A percentile compares a stretch with the other conserved stretches of the same genome.
These are phyloP conservation scores for Podaxis pistillaris DNA, from an alignment of 768 basidiomycete species.

Conservation along the genomic window DNA sequence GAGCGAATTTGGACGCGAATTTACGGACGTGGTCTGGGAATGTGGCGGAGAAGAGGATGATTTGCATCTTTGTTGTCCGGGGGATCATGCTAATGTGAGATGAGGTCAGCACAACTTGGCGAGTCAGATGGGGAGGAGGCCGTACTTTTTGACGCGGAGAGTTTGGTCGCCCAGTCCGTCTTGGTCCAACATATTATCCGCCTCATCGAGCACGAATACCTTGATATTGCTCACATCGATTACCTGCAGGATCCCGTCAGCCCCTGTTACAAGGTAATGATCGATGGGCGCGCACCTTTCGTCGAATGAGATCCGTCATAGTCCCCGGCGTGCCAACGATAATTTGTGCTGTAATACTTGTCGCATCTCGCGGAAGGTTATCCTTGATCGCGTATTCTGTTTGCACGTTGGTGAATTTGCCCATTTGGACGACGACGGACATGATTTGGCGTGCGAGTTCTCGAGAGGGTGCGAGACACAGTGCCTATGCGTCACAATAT, in stretches of 20 bases:
- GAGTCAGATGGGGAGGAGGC: constrained; percentile 5
- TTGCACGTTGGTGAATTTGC: constrained; percentile 90
- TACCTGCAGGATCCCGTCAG: constrained; percentile 31
- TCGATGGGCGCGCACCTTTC: constrained; percentile 37
- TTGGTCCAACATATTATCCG: constrained; percentile 98
- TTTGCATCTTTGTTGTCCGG: constrained; percentile 57
- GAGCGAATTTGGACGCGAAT: constrained; percentile 94
- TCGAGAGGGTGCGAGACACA: constrained; percentile 97
- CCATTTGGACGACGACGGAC: constrained; percentile 91
- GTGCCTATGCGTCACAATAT: constrained; percentile 50
- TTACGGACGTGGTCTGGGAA: constrained; percentile 91
- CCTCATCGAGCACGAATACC: constrained; percentile 96
- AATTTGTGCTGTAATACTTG: constrained; percentile 79
- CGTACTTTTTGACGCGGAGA: constrained; percentile 89
- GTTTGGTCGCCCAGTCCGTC: constrained; percentile 95
- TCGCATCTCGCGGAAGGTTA: constrained; percentile 62
- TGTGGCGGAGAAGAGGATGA: constrained; percentile 96
- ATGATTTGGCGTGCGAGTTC: constrained; percentile 98
- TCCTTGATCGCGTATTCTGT: constrained; percentile 97
- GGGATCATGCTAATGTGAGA: constrained; percentile 52
- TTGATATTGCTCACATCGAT: constrained; percentile 81
- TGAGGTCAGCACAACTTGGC: neutral
- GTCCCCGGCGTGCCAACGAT: constrained; percentile 97
- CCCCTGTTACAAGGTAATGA: neutral
- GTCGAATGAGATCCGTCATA: constrained; percentile 81